Evolutionary conservation across 495 filamentous ascomycete species (phyloP).

Genomic region (Penicillium longicatenatum): DNA sequence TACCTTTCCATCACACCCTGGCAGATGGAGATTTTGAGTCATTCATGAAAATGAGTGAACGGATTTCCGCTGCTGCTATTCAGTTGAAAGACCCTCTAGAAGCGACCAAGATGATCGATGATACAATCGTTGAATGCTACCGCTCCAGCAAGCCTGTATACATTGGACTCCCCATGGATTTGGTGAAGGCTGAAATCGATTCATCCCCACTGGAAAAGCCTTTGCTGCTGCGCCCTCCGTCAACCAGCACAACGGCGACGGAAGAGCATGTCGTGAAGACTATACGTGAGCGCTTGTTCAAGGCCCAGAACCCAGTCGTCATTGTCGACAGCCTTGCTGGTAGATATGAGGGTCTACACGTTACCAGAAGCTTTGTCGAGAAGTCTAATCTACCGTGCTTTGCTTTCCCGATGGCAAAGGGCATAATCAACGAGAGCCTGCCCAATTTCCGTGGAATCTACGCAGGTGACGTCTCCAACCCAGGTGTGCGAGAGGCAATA

Average conservation of each 20-base stretch:
- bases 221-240: background rate
- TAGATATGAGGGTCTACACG: conserved; percentile 1
- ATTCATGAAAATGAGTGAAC: conserved; percentile 34
- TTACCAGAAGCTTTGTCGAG: conserved; percentile 11
- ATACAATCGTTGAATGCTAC: conserved; percentile 12
- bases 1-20: conserved; percentile 43
- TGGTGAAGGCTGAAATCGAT: conserved; percentile 13
- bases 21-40: conserved; percentile 37
- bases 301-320: conserved; percentile 11
- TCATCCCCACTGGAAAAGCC: conserved; percentile 8
- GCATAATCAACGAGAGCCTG: conserved; percentile 13
- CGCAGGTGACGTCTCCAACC: conserved; percentile 1
- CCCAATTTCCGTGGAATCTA: conserved; percentile 11
- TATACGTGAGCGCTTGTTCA: background rate
- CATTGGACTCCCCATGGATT: conserved; percentile 16
- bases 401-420: conserved; percentile 15
- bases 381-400: conserved; percentile 10
- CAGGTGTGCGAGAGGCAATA: conserved; percentile 7
- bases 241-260: background rate
- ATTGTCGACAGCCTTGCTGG: conserved; percentile 14
- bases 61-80: conserved; percentile 10
- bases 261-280: conserved; percentile 9
- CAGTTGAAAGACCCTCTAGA: conserved; percentile 6
- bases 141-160: conserved; percentile 17
- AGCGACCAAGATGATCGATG: conserved; percentile 15